Evolutionary conservation across 768 basidiomycete genomes (phyloP).

Genomic region (Amanita muscaria): DNA sequence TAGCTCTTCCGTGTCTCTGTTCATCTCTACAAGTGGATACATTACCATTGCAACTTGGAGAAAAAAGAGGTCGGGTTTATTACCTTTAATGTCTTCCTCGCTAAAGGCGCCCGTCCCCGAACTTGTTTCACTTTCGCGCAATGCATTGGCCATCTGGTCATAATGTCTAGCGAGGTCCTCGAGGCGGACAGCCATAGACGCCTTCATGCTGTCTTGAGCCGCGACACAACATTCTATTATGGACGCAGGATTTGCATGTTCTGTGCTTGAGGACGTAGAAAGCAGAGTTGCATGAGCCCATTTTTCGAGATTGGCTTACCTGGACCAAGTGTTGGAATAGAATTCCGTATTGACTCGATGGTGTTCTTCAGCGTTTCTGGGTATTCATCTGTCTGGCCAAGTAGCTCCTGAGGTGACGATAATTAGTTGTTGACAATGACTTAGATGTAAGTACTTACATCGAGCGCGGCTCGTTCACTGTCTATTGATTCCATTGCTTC

Average conservation of each 20-base stretch:
- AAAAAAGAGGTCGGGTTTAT: neutral
- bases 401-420: constrained; percentile 36
- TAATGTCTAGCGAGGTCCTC: constrained; percentile 70
- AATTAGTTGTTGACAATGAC: neutral
- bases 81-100: constrained; percentile 66
- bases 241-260: constrained; percentile 15
- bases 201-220: constrained; percentile 48
- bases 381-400: constrained; percentile 58
- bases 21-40: constrained; percentile 47
- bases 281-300: constrained; percentile 2
- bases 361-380: constrained; percentile 52
- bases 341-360: constrained; percentile 45
- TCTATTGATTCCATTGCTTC: constrained; percentile 69
- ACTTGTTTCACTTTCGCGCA: constrained; percentile 62
- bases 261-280: constrained; percentile 3
- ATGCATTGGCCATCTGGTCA: constrained; percentile 63
- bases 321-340: constrained; percentile 30
- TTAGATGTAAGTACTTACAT: constrained; percentile 36
- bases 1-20: constrained; percentile 71
- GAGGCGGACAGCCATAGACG: constrained; percentile 64
- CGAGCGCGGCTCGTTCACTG: constrained; percentile 53
- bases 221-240: constrained; percentile 40
- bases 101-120: constrained; percentile 36
- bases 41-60: neutral
- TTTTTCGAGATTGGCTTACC: constrained; percentile 9